Percentiles rank a stretch among this genome's conserved stretches.
Conservation (phyloP, 2,329 filamentous ascomycete genomes). For the Penicillium capsulatum region DNA sequence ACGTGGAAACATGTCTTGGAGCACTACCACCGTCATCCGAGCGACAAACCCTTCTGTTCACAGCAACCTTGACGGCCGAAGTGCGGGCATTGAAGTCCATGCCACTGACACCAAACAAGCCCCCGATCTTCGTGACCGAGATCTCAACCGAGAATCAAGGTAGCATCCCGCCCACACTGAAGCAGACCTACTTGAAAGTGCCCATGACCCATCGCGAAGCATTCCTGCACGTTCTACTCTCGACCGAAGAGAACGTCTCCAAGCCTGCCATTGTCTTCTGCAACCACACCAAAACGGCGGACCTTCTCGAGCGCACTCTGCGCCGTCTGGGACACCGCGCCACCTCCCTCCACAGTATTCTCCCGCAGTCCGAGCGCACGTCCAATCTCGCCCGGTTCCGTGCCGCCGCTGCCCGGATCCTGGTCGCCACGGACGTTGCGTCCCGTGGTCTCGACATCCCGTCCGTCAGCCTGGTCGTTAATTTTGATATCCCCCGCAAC, state of each 20-base stretch:
- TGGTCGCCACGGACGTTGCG: conserved; percentile 93
- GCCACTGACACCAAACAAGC: conserved; percentile 64
- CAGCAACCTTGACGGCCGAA: conserved; percentile 89
- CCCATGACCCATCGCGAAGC: conserved; percentile 91
- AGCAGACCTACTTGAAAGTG: conserved; percentile 80
- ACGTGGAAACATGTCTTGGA: conserved; percentile 82
- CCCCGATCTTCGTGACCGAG: conserved; percentile 83
- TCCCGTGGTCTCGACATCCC: conserved; percentile 93
- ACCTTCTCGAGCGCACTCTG: conserved; percentile 82
- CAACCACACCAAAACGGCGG: conserved; percentile 85
- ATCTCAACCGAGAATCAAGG: conserved; percentile 67
- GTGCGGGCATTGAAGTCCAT: conserved; percentile 80
- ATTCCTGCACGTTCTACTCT: conserved; percentile 84
- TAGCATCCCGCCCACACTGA: conserved; percentile 71
- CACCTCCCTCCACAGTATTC: conserved; percentile 81
- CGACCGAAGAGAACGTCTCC: conserved; percentile 67
- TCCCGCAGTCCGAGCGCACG: conserved; percentile 78
- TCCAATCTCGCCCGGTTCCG: conserved; percentile 89
- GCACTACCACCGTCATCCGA: conserved; percentile 71
- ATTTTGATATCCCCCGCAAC: conserved; percentile 94
- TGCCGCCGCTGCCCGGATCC: conserved; percentile 77
- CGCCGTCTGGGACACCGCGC: conserved; percentile 83
- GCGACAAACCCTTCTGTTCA: conserved; percentile 93
- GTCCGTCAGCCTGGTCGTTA: conserved; percentile 82
- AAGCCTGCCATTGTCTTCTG: conserved; percentile 89